phyloP scores from a whole-genome alignment of 441 rosid species.

The Erodium moschatum region DNA sequence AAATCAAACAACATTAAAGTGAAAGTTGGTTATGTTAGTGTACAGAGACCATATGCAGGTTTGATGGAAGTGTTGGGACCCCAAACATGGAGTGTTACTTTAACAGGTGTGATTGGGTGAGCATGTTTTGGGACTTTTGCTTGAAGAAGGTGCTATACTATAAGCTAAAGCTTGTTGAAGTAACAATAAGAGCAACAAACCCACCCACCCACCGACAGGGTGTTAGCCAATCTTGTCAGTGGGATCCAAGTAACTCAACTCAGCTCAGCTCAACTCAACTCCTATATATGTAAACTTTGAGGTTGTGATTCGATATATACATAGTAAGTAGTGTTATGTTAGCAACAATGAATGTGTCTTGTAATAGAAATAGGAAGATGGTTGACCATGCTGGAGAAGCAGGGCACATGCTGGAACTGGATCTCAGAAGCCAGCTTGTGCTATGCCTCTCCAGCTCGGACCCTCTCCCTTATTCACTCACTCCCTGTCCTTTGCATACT shows the following conservation, averaged over 20 bases:
- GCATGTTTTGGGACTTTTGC: neutral
- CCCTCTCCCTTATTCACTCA: neutral
- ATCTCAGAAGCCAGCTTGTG: neutral
- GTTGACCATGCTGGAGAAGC: neutral
- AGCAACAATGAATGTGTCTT: too few relatives aligned
- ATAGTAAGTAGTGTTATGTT: too few relatives aligned
- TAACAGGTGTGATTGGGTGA: neutral
- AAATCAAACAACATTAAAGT: too few relatives aligned
- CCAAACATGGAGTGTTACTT: neutral
- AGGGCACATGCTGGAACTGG: neutral
- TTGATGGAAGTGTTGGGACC: too few relatives aligned
- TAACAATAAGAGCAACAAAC: neutral
- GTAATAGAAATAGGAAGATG: neutral
- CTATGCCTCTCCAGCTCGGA: neutral
- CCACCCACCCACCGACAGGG: neutral
- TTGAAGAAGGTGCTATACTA: neutral
- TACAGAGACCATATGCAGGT: too few relatives aligned
- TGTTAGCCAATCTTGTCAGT: neutral
- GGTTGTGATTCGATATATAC: too few relatives aligned
- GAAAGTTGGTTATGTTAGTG: too few relatives aligned
- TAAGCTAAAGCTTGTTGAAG: neutral
- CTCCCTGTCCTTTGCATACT: too few relatives aligned
- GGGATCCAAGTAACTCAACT: neutral
- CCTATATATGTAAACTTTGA: neutral
- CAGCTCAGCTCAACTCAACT: neutral